Evolutionary conservation across 768 basidiomycete species (phyloP).

Genomic region (Auricularia cornea): DNA sequence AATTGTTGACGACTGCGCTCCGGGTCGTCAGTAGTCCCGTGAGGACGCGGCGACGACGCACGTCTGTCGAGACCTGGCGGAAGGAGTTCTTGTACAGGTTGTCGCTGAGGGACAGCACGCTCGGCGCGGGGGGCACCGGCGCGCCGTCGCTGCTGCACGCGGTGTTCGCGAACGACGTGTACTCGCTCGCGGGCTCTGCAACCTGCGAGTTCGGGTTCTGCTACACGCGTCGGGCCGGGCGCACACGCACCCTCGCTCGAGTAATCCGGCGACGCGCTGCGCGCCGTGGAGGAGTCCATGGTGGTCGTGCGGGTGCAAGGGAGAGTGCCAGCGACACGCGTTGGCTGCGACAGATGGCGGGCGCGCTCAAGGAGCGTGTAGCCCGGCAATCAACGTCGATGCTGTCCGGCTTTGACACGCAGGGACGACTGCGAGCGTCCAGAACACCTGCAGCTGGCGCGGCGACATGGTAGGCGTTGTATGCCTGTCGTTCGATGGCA

Average conservation of each 20-base stretch:
- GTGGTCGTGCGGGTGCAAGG: background rate
- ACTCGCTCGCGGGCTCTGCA: background rate
- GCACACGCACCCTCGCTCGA: background rate
- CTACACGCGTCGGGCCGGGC: too few relatives aligned
- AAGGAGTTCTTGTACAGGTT: constrained; percentile 29
- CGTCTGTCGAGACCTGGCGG: background rate
- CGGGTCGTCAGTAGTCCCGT: background rate
- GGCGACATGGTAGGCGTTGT: too few relatives aligned
- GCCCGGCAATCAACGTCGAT: too few relatives aligned
- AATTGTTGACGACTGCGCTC: constrained; percentile 45
- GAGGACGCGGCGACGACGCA: background rate
- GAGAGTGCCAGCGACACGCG: background rate
- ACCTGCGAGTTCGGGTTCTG: background rate
- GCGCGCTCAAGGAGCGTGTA: too few relatives aligned
- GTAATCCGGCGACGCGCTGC: background rate
- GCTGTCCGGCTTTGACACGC: too few relatives aligned
- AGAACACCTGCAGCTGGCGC: too few relatives aligned
- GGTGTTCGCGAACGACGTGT: background rate
- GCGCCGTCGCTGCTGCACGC: background rate
- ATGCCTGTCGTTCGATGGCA: too few relatives aligned
- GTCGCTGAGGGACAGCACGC: constrained; percentile 54
- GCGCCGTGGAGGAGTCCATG: background rate
- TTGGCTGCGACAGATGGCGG: too few relatives aligned
- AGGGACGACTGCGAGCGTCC: too few relatives aligned
- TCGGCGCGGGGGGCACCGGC: constrained; percentile 48